Base-by-base conservation (phyloP, 2,329 filamentous ascomycete genomes). In the Cladosporium sp. region DNA sequence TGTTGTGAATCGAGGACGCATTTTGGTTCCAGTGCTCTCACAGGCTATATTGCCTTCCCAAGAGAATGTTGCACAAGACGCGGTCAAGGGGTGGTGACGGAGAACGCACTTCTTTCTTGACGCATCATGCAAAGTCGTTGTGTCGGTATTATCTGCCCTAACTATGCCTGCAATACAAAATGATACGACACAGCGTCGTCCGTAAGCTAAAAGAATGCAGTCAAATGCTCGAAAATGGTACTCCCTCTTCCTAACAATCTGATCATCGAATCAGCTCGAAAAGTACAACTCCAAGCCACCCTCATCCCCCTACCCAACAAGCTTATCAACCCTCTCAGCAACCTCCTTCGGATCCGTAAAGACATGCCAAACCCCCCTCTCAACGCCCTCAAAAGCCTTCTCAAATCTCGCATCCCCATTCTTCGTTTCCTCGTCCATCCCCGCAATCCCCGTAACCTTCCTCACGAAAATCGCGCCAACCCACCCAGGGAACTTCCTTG, bases 401-500 rank as follows among this genome's bases (percentile, higher is more conserved):
- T 93, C 88, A 72, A 98, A 98, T 33, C 95, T 83, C 70, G 87
- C 84, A 0, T 86, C 83, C n/a, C 67, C 66, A 64, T 83, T 84
- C 72, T 89, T 88, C 72, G 92, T 92, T 78, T 91, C 91, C 72
- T 90, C 86, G 37, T 89, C 83, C 77, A 94, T 90, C 35, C 89
- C 85, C 0, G 89, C 87, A 28, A 95, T 74, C 68, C 93, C 90
- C 2, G 84, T 88, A 0, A 95, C 92, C 74, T 91, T 94, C 63
- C 93, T 87, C 72, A 97, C 96, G 69, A 91, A 89, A 56, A 98
- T 95, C 14, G 91, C 85, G 67, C 87, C 86, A 67, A 97, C 86
- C 92, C 93, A 97, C 7, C 85, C 86, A 0, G 89, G 88, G 68
- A 88, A 86, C 58, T 84, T 83, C 62, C 88, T 77, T 77, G 84